Evolutionary conservation across 1,284 basidiomycete genomes (phyloP), one percentile per base, ranked within the genome.

Genomic region (Cystobasidium slooffiae): DNA sequence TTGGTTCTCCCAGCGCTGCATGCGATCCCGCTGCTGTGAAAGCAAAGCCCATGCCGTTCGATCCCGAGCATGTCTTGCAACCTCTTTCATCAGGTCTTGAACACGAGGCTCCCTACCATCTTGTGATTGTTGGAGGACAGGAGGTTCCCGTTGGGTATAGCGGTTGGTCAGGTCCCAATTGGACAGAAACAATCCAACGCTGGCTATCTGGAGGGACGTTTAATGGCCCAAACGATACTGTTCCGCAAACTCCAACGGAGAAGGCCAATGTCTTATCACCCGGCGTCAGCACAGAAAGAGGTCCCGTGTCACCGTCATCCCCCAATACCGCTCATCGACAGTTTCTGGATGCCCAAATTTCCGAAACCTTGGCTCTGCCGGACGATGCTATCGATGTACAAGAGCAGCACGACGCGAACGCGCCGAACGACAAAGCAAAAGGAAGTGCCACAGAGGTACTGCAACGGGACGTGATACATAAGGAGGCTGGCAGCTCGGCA

Each of bases 181-280:
- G 83, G 83, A 83, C 82, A 41, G 81, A 81, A 46, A 76, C 81
- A 20, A 81, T 83, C 59, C 82, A 84, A 58, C 78, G 81, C 37
- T 83, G 81, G 80, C 78, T 83, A n/a, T 80, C 64, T 18, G 64
- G 64, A 14, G 31, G 31, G 31, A 56, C 47, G 16, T 14, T 51
- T 6, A 20, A 51, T 16, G 14, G 14, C 14, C 6, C 47, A 20
- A 51, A 14, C 47, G 47, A 16, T 16, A 20, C 14, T 14, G 55
- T 22, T 20, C 24, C 24, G 55, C 55, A 56, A 56, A 18, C 55
- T 3, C 14, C 18, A 22, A n/a, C 16, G 1, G 55, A 56, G 55
- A 22, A 56, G 12, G 55, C 14, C 14, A 22, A 20, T 14, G 18
- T 31, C n/a, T 14, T 56, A 22, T 6, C 31, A 20, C 8, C 14